These are phyloP conservation scores for Cyberlindnera galapagoensis DNA, from an alignment of 805 yeast genomes.

Conservation along the genomic window DNA sequence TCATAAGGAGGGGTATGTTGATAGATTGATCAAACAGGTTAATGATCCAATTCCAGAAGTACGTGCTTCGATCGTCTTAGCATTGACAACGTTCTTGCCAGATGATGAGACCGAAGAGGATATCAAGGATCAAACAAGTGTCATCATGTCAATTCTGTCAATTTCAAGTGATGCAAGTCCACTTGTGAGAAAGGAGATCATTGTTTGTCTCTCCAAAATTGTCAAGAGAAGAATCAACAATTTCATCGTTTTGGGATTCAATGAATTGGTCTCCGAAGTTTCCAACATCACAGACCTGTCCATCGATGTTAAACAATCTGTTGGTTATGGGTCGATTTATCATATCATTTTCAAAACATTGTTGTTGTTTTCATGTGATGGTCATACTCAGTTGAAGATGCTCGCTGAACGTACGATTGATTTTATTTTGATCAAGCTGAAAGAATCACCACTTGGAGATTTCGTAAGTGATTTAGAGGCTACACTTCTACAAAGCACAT, in stretches of 20 bases:
- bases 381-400: conserved; percentile 71
- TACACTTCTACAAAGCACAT: conserved; percentile 46
- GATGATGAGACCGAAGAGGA: conserved; percentile 38
- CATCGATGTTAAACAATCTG: conserved; percentile 39
- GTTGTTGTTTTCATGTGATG: conserved; percentile 77
- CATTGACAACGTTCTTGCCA: conserved; percentile 64
- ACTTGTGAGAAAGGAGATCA: conserved; percentile 78
- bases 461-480: conserved; percentile 62
- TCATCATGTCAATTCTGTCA: conserved; percentile 62
- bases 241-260: conserved; percentile 80
- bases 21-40: conserved; percentile 48
- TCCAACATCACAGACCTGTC: conserved; percentile 41
- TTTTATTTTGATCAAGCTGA: conserved; percentile 53
- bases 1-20: conserved; percentile 55
- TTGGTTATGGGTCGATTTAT: conserved; percentile 84
- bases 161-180: conserved; percentile 85
- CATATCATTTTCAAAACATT: conserved; percentile 85
- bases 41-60: conserved; percentile 95
- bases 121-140: conserved; percentile 57
- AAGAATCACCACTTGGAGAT: conserved; percentile 51
- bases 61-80: conserved; percentile 72
- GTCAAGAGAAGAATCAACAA: conserved; percentile 63
- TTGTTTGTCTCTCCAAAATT: conserved; percentile 69
- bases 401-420: conserved; percentile 74
- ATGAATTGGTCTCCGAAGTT: conserved; percentile 42